Evolutionary conservation across 192 early-diverging fungal species (phyloP).

Genomic region (Neocallimastix lanati): DNA sequence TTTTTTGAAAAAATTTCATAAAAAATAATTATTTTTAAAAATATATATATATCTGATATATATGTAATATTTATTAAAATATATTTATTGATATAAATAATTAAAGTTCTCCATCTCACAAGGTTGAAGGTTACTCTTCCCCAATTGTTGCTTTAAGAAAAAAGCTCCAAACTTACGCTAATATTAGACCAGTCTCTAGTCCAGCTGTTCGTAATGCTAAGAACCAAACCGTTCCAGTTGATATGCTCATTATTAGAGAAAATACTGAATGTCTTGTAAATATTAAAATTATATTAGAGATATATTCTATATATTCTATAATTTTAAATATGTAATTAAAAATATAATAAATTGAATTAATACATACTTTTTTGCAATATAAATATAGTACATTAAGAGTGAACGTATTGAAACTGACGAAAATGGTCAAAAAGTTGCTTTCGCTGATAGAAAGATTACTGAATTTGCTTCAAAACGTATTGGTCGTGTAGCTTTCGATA

Average conservation of each 20-base stretch:
- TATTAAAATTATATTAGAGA: background rate
- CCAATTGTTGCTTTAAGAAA: conserved; percentile 94
- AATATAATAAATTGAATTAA: too few relatives aligned
- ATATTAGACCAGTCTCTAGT: conserved; percentile 67
- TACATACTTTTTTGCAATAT: too few relatives aligned
- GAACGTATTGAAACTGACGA: conserved; percentile 48
- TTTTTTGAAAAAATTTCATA: background rate
- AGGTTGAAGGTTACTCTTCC: conserved; percentile 92
- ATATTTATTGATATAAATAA: too few relatives aligned
- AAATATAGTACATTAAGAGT: conserved; percentile 56
- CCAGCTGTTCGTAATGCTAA: conserved; percentile 33
- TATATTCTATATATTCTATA: too few relatives aligned
- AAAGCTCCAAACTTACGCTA: conserved; percentile 88
- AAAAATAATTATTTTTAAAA: background rate
- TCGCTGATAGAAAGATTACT: conserved; percentile 77
- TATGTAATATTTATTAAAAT: too few relatives aligned
- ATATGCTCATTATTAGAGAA: conserved; percentile 95
- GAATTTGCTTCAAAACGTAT: conserved; percentile 73
- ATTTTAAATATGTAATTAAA: too few relatives aligned
- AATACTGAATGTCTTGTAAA: conserved; percentile 91
- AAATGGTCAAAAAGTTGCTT: conserved; percentile 47
- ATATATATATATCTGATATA: too few relatives aligned
- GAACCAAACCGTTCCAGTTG: conserved; percentile 48
- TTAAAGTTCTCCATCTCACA: conserved; percentile 84
- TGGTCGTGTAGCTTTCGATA: conserved; percentile 79